Evolutionary conservation across 495 filamentous ascomycete species (phyloP).

Genomic region (Lineolata rhizophorae): DNA sequence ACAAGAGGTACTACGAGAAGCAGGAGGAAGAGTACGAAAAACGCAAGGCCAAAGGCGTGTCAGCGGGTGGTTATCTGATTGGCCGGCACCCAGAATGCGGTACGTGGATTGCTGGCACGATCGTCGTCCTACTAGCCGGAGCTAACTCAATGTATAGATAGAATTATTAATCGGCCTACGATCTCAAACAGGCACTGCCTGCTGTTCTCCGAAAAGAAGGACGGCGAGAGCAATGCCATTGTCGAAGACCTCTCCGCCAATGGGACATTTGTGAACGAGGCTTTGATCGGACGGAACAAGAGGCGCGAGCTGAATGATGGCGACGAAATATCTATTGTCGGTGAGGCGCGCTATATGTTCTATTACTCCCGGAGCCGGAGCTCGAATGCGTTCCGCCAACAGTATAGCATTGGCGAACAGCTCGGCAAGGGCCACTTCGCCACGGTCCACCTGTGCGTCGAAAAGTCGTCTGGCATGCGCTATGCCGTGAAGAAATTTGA

Average conservation of each 20-base stretch:
- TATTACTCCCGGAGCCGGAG: slow-evolving; percentile 60
- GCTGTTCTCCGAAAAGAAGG: slow-evolving; percentile 69
- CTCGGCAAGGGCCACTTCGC: slow-evolving; percentile 96
- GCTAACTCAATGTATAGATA: slow-evolving; percentile 30
- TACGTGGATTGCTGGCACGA: slow-evolving; percentile 25
- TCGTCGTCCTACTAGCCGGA: not conserved
- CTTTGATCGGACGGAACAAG: slow-evolving; percentile 77
- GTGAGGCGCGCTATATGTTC: slow-evolving; percentile 71
- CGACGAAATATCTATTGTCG: slow-evolving; percentile 73
- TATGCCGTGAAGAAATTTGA: slow-evolving; percentile 93
- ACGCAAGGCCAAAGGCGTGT: slow-evolving; percentile 29
- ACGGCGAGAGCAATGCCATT: slow-evolving; percentile 56
- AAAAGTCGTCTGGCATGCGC: slow-evolving; percentile 57
- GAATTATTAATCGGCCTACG: slow-evolving; percentile 52
- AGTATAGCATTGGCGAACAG: slow-evolving; percentile 65
- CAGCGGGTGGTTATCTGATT: slow-evolving; percentile 73
- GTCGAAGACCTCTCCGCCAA: slow-evolving; percentile 91
- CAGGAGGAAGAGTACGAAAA: slow-evolving; percentile 37
- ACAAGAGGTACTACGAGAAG: slow-evolving; percentile 14
- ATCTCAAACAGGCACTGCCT: slow-evolving; percentile 94
- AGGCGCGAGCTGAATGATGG: slow-evolving; percentile 66
- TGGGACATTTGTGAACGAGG: slow-evolving; percentile 89
- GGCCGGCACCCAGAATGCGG: slow-evolving; percentile 89
- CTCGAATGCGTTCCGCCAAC: slow-evolving; percentile 59
- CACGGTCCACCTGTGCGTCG: slow-evolving; percentile 76